phyloP scores from a whole-genome alignment of 805 yeast genomes.

The Wickerhamomyces ciferrii region DNA sequence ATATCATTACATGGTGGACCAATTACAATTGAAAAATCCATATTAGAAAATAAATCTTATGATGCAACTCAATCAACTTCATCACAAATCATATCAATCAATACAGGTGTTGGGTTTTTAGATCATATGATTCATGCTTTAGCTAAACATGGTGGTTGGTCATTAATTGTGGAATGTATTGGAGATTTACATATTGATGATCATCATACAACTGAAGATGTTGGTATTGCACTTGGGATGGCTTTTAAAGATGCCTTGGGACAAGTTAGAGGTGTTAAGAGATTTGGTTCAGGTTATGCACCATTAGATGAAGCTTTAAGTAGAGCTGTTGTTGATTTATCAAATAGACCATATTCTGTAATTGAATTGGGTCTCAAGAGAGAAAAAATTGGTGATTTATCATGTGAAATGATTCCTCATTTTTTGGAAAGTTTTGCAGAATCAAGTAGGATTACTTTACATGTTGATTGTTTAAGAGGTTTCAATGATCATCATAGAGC shows the following conservation, averaged over 20 bases:
- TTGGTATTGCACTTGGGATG: slow-evolving; percentile 85
- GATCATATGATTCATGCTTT: slow-evolving; percentile 98
- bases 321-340: slow-evolving; percentile 92
- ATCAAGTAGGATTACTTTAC: slow-evolving; percentile 85
- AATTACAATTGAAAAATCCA: slow-evolving; percentile 56
- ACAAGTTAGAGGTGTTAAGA: slow-evolving; percentile 80
- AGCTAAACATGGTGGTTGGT: slow-evolving; percentile 98
- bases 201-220: slow-evolving; percentile 95
- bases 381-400: slow-evolving; percentile 88
- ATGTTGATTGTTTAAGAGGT: slow-evolving; percentile 92
- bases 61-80: slow-evolving; percentile 66
- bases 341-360: slow-evolving; percentile 90
- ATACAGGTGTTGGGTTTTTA: slow-evolving; percentile 90
- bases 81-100: slow-evolving; percentile 70
- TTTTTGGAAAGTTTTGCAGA: slow-evolving; percentile 91
- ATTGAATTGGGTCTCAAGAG: slow-evolving; percentile 85
- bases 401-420: slow-evolving; percentile 98
- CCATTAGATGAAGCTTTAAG: slow-evolving; percentile 96
- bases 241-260: slow-evolving; percentile 91
- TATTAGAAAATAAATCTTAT: slow-evolving; percentile 35
- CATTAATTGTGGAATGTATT: slow-evolving; percentile 78
- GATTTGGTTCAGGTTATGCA: slow-evolving; percentile 92
- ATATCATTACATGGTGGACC: slow-evolving; percentile 81
- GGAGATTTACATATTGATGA: slow-evolving; percentile 97
- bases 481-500: slow-evolving; percentile 95